These are phyloP conservation scores for Aspergillus hancockii DNA, from an alignment of 495 filamentous ascomycete species.

Conservation along the genomic window DNA sequence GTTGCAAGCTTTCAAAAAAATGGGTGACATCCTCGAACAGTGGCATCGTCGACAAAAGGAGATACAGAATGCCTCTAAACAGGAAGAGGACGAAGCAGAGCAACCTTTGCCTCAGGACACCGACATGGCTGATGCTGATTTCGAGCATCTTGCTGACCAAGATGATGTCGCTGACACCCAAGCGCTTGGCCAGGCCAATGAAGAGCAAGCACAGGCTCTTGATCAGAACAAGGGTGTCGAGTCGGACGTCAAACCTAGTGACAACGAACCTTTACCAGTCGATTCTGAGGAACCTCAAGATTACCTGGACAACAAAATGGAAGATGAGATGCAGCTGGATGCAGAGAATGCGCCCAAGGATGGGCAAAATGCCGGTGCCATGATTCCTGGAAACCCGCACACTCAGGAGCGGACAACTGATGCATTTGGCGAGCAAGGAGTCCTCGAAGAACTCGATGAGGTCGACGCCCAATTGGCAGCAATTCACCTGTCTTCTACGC, in stretches of 20 bases:
- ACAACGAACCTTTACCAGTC: constrained; percentile 59
- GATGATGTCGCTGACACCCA: constrained; percentile 79
- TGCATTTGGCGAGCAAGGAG: constrained; percentile 41
- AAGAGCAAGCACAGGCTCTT: constrained; percentile 80
- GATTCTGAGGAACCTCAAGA: constrained; percentile 56
- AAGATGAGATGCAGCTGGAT: constrained; percentile 52
- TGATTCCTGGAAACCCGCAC: constrained; percentile 41
- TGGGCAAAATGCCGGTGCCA: constrained; percentile 42
- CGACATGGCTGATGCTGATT: constrained; percentile 72
- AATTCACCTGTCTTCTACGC: constrained; percentile 62
- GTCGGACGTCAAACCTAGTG: constrained; percentile 58
- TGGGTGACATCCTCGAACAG: constrained; percentile 88
- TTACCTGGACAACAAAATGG: constrained; percentile 47
- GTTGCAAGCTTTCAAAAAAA: constrained; percentile 75
- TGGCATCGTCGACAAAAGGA: constrained; percentile 86
- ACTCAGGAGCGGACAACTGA: constrained; percentile 34
- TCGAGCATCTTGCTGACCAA: constrained; percentile 87
- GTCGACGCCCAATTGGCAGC: constrained; percentile 73
- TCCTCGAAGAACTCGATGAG: constrained; percentile 64
- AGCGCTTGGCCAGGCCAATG: constrained; percentile 82
- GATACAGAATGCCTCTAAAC: constrained; percentile 68
- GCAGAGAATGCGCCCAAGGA: constrained; percentile 36
- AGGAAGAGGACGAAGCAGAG: constrained; percentile 52
- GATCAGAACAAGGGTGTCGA: constrained; percentile 86
- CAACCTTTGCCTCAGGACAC: constrained; percentile 55